Conservation (phyloP, 2,329 filamentous ascomycete genomes). For the Tolypocladium tropicale region DNA sequence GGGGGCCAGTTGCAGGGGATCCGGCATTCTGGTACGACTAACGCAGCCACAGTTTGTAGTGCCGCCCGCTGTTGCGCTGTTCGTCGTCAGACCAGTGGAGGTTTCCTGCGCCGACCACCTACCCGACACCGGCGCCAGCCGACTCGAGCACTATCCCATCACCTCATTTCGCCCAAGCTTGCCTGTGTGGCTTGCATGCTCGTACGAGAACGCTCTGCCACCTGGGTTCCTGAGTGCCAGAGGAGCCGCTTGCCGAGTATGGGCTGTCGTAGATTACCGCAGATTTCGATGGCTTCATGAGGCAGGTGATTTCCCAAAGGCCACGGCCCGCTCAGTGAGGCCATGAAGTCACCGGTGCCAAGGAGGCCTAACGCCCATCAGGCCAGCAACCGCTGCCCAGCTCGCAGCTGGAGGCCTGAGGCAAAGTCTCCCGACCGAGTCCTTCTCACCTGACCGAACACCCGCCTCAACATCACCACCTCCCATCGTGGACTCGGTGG, state of each 20-base stretch:
- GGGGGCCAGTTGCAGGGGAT: not conserved
- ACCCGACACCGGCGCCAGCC: conserved; percentile 1
- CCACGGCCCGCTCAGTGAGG: not conserved
- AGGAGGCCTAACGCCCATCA: not conserved
- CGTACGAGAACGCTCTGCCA: too few relatives aligned
- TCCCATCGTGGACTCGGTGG: not conserved
- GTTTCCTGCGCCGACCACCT: not conserved
- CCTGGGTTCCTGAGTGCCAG: not conserved
- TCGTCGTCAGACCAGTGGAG: not conserved
- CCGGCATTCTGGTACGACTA: conserved; percentile 5
- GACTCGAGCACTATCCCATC: not conserved
- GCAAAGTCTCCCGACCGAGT: not conserved
- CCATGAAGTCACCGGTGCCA: not conserved
- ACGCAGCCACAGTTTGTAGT: conserved; percentile 3
- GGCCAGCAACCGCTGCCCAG: not conserved
- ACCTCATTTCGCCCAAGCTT: not conserved
- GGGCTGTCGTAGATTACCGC: not conserved
- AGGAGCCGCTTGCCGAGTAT: not conserved
- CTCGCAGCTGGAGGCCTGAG: too few relatives aligned
- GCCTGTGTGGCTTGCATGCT: not conserved
- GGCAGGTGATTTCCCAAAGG: not conserved
- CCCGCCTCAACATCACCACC: not conserved
- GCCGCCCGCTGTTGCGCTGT: not conserved
- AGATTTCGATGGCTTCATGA: not conserved
- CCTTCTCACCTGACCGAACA: not conserved